These are phyloP conservation scores for Microcera coccophila DNA, from an alignment of 2,329 filamentous ascomycete genomes.

Conservation along the genomic window DNA sequence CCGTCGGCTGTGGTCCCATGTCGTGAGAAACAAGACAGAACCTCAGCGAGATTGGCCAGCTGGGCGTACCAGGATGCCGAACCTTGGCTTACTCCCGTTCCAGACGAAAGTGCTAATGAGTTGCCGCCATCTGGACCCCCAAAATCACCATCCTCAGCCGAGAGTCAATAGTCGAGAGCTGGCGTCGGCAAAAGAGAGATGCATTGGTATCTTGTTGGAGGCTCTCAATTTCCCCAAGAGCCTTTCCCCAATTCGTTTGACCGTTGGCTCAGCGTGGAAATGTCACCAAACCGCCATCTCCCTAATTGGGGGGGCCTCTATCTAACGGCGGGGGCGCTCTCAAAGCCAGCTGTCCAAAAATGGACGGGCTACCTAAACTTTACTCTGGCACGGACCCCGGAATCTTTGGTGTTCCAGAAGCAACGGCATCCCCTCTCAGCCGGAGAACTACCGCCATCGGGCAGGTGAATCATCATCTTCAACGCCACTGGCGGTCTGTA, in stretches of 20 bases:
- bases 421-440: conserved; percentile 15
- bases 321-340: background rate
- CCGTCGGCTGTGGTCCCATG: conserved; percentile 20
- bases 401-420: conserved; percentile 26
- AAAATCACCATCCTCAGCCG: background rate
- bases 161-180: background rate
- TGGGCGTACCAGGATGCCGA: conserved; percentile 18
- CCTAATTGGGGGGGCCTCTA: conserved; percentile 16
- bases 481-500: conserved; percentile 10
- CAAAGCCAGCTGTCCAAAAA: background rate
- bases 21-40: conserved; percentile 13
- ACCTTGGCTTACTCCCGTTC: conserved; percentile 8
- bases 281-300: conserved; percentile 16
- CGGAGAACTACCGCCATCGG: conserved; percentile 11
- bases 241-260: background rate
- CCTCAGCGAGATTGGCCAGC: conserved; percentile 7
- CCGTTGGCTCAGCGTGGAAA: conserved; percentile 19
- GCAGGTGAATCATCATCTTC: conserved; percentile 24
- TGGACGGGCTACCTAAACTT: conserved; percentile 10
- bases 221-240: too few relatives aligned
- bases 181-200: background rate
- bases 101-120: background rate
- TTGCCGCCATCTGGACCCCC: background rate
- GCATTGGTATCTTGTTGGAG: background rate
- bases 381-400: conserved; percentile 16